These are phyloP conservation scores for Trifolium dubium DNA, from an alignment of 306 rosid genomes.

Conservation along the genomic window DNA sequence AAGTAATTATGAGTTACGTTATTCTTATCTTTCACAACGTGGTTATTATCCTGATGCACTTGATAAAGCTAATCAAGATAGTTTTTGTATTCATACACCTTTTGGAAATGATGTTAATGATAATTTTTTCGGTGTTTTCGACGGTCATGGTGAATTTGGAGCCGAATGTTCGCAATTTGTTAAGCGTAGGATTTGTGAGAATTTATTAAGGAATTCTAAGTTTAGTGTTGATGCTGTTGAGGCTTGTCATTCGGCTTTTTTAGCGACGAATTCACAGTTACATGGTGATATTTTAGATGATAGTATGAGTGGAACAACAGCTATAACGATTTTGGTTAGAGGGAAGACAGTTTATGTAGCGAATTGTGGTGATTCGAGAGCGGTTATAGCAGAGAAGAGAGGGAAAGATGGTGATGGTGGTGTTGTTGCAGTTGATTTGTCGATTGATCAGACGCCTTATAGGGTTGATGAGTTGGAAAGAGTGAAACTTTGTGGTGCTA, in stretches of 20 bases:
- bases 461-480: slow-evolving; percentile 80
- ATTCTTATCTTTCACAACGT: slow-evolving; percentile 82
- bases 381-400: slow-evolving; percentile 81
- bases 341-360: slow-evolving; percentile 82
- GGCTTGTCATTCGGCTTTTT: slow-evolving; percentile 77
- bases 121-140: slow-evolving; percentile 91
- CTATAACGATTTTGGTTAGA: slow-evolving; percentile 79
- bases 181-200: slow-evolving; percentile 83
- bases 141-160: slow-evolving; percentile 95
- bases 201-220: slow-evolving; percentile 67
- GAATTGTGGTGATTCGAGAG: slow-evolving; percentile 96
- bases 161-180: slow-evolving; percentile 91
- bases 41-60: slow-evolving; percentile 98
- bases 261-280: slow-evolving; percentile 76
- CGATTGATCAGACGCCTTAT: slow-evolving; percentile 91
- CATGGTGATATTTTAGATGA: slow-evolving; percentile 81
- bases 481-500: slow-evolving; percentile 91
- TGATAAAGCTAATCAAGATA: slow-evolving; percentile 96
- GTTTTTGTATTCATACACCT: slow-evolving; percentile 93
- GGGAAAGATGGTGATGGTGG: slow-evolving; percentile 53
- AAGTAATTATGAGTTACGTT: slow-evolving; percentile 62
- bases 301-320: slow-evolving; percentile 96
- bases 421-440: slow-evolving; percentile 88
- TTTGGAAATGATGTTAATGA: slow-evolving; percentile 79
- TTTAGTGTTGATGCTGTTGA: slow-evolving; percentile 74